Base-by-base conservation (phyloP, 441 rosid species). In the Hura crepitans region DNA sequence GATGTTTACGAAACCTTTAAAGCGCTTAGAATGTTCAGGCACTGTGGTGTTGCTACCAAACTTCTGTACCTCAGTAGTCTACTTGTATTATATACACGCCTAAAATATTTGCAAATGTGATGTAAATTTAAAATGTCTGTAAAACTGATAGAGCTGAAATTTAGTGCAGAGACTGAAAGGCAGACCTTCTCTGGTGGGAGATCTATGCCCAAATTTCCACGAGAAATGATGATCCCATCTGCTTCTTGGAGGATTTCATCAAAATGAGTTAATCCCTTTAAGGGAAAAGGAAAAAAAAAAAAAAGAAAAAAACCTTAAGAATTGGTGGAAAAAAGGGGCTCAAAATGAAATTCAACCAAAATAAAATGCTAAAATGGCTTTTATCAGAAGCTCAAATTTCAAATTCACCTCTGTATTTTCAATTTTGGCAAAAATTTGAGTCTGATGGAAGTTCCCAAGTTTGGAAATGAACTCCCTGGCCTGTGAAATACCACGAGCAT, bases 221-320 rank as follows among this genome's bases (percentile, higher is more conserved):
- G 85, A 12, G 87, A 77, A 68, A 86, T 66, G 57, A 86, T 82
- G 72, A 86, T 74, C 35, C 87, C 90, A 75, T 86, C 84, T 46
- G 87, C 87, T 81, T 86, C 87, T 59, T 77, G 81, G 27, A 86
- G 79, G 63, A 86, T 86, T 77, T 86, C 90, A 76, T 86, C 85
- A 77, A 86, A 86, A 72, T 86, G 86, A 61, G 47, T 75, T 77
- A 84, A 64, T 20, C 87, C 90, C 90, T 96, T 84, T n/a, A n/a
- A n/a, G n/a, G n/a, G n/a, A n/a, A n/a, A n/a, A n/a, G n/a, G 55
- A 15, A 72, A 62, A 60, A 37, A 58, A 4, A 46, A 25, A 68
- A 53, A 55, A 42, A 51, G 39, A 70, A 30, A 50, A 73, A 33
- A 61, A 68, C 54, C 6, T 33, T 2, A 33, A 39, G 14, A 57